Conservation (phyloP, 2,329 filamentous ascomycete genomes). For the Epichloe gansuensis region DNA sequence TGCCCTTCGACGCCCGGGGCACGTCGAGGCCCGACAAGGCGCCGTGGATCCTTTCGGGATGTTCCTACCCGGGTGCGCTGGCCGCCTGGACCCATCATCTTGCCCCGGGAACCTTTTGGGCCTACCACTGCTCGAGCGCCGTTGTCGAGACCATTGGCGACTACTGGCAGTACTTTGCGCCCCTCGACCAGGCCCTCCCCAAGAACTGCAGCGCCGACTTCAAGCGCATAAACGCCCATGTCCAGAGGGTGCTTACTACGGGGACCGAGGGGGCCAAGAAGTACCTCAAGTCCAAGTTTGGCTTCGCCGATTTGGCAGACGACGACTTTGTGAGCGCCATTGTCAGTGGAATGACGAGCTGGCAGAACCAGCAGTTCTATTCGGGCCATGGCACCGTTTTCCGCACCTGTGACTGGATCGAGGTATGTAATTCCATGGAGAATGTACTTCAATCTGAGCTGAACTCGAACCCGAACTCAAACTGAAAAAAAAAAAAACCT, state of each 20-base stretch:
- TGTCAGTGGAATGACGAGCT: conserved; percentile 13
- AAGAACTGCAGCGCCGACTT: conserved; percentile 50
- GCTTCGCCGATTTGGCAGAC: conserved; percentile 26
- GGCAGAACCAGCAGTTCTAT: conserved; percentile 25
- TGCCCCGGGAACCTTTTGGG: conserved; percentile 67
- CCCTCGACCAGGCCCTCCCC: conserved; percentile 31
- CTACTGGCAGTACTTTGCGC: conserved; percentile 48
- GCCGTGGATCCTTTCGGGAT: conserved; percentile 65
- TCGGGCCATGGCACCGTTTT: conserved; percentile 24
- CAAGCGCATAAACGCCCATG: conserved; percentile 36
- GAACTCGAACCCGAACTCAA: not conserved
- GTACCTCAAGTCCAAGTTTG: conserved; percentile 34
- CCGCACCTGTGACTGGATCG: conserved; percentile 23
- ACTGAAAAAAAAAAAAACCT: conserved; percentile 3
- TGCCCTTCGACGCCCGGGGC: conserved; percentile 51
- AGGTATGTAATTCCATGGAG: conserved; percentile 11
- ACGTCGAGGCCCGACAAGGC: conserved; percentile 52
- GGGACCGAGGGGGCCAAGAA: conserved; percentile 17
- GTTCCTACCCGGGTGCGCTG: conserved; percentile 67
- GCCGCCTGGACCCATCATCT: conserved; percentile 58
- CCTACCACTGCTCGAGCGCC: conserved; percentile 63
- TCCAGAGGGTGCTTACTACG: conserved; percentile 35
- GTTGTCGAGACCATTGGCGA: conserved; percentile 64
- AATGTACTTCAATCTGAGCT: too few species aligned
- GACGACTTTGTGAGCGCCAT: conserved; percentile 35